A percentile compares a stretch with the other conserved stretches of the same genome.
phyloP scores from a whole-genome alignment of 352 stramenopile genomes.

The Pythium insidiosum region DNA sequence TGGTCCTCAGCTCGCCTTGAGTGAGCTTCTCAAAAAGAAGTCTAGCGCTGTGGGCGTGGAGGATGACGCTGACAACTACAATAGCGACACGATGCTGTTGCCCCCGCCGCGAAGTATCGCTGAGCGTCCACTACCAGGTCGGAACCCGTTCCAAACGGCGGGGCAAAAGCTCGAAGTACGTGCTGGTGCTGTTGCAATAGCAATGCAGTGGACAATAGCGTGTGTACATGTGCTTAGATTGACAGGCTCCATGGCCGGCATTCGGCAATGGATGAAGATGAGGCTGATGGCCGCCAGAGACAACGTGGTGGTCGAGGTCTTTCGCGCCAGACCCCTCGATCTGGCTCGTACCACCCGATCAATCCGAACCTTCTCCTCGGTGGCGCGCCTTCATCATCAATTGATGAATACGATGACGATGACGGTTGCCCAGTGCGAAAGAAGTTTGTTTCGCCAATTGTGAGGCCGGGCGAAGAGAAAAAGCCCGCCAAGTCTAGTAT shows the following conservation, averaged over 20 bases:
- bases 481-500: background rate
- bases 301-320: conserved; percentile 17
- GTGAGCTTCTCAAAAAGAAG: conserved; percentile 13
- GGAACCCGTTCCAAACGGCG: conserved; percentile 67
- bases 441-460: conserved; percentile 60
- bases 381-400: too few species aligned
- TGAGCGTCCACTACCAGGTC: background rate
- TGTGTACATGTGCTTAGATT: too few species aligned
- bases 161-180: conserved; percentile 53
- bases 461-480: conserved; percentile 22
- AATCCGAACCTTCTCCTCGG: conserved; percentile 61
- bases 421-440: conserved; percentile 34
- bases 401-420: conserved; percentile 17
- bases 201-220: too few species aligned
- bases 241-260: too few species aligned
- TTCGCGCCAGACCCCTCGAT: conserved; percentile 15
- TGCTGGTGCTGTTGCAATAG: too few species aligned
- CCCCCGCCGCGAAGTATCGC: background rate
- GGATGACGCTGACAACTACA: conserved; percentile 7
- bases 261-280: too few species aligned
- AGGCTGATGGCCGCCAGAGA: conserved; percentile 16
- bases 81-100: background rate
- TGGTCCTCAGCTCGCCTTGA: conserved; percentile 6
- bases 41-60: background rate
- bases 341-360: conserved; percentile 60